Evolutionary conservation across 139 green algal genomes (phyloP), one percentile per base, ranked within the genome.

Genomic region (Chlorella sp.): DNA sequence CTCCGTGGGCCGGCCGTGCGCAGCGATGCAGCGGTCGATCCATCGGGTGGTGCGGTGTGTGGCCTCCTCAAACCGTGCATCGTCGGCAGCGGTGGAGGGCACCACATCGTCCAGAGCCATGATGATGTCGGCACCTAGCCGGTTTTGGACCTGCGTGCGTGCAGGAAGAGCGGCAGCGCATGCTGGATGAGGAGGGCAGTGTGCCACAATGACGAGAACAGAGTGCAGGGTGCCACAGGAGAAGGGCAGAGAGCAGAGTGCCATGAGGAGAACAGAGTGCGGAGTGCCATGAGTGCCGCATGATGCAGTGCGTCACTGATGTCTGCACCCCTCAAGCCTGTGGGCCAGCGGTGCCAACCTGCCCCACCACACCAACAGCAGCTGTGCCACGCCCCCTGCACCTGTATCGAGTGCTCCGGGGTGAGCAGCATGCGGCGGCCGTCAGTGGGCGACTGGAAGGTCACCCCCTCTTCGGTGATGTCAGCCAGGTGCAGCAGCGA

Each of bases 71-170:
- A 99, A 98, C 6, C 97, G 92, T 1, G 80, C 83, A 20, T 76
- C 69, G 69, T 96, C 90, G 25, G 55, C 82, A 11, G 76, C 67
- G 1, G 87, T 86, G 56, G 62, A 87, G 21, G 93, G 94, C 78
- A 99, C 97, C 17, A 99, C 97, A 85, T 99, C 97, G 82, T 99
- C 97, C 38, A 99, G 89, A 26, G 95, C 94, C 96, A 98, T 99
- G 41, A 98, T 98, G 90, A 99, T 98, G 91, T 98, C 96, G 1
- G 64, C 28, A 71, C 16, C 28, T 32, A 26, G 30, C 32, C 16
- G 67, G 4, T 71, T 34, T 51, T 32, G 60, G 20, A n/a, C 26
- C 60, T n/a, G 60, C 20, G 9, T 21, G 16, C 25, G 60, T 67
- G 60, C 25, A 28, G 2, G 20, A 21, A n/a, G n/a, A 32, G 26